These are phyloP conservation scores for Elaeis oleifera DNA, from an alignment of 202 grass and related monocot species.

Conservation along the genomic window DNA sequence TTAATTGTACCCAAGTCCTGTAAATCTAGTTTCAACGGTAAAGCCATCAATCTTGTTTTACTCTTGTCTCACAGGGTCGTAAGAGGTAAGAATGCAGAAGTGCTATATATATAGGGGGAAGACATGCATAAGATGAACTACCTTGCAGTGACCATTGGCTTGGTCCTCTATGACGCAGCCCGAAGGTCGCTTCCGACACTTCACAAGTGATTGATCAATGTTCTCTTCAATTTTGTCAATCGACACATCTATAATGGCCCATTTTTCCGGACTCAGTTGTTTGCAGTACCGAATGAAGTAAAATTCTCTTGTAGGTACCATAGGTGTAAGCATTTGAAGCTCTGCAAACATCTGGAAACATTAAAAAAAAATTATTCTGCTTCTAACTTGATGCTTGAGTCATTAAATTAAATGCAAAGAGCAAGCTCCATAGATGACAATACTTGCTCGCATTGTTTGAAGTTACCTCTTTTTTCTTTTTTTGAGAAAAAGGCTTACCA, in stretches of 20 bases:
- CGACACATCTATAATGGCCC: conserved; percentile 58
- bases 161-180: conserved; percentile 65
- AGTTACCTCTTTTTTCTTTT: too few species aligned
- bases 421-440: neutral
- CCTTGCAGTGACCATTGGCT: conserved; percentile 60
- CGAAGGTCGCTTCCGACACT: conserved; percentile 47
- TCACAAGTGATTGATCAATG: conserved; percentile 15
- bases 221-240: conserved; percentile 32
- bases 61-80: neutral
- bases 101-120: neutral
- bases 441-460: too few species aligned
- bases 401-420: neutral
- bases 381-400: neutral
- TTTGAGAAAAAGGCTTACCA: conserved; percentile 29
- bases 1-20: too few species aligned
- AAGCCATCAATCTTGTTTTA: too few species aligned
- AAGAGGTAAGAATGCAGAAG: neutral
- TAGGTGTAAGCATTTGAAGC: conserved; percentile 61
- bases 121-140: conserved; percentile 5
- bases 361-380: neutral
- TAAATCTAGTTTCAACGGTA: too few species aligned
- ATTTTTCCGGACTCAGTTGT: conserved; percentile 42
- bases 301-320: conserved; percentile 56
- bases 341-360: conserved; percentile 67
- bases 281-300: conserved; percentile 64